Percentiles rank a stretch among this genome's conserved stretches.
Conservation (phyloP, 352 stramenopile species). For the Globisporangium spiculum region DNA sequence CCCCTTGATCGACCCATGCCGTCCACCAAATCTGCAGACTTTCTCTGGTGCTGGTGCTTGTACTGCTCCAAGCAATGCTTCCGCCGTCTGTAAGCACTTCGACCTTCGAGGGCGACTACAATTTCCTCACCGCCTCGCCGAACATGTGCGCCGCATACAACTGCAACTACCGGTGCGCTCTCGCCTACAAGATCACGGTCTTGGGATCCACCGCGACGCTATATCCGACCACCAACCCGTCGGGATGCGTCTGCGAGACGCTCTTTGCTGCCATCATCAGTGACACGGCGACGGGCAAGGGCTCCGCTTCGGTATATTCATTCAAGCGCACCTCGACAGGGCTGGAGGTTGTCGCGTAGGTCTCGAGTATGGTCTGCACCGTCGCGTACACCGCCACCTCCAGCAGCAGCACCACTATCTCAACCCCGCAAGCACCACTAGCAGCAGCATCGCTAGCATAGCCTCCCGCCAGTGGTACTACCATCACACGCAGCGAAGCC, state of each 20-base stretch:
- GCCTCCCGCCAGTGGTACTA: background rate
- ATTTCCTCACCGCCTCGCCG: background rate
- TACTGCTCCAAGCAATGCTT: background rate
- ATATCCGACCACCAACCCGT: background rate
- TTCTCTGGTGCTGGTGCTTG: background rate
- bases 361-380: background rate
- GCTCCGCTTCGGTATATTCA: background rate
- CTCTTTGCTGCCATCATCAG: background rate
- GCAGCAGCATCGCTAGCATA: background rate
- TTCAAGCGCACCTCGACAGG: background rate
- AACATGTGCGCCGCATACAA: background rate
- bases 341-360: background rate
- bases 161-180: background rate
- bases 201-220: background rate
- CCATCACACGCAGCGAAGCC: no score
- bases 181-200: constrained; percentile 7
- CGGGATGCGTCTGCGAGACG: background rate
- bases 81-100: background rate
- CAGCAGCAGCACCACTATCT: background rate
- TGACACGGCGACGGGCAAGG: background rate
- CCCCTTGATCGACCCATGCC: background rate
- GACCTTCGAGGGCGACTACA: background rate
- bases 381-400: background rate
- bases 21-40: background rate
- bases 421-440: no score